These are phyloP conservation scores for Adansonia grandidieri DNA, from an alignment of 441 rosid genomes.

Conservation along the genomic window DNA sequence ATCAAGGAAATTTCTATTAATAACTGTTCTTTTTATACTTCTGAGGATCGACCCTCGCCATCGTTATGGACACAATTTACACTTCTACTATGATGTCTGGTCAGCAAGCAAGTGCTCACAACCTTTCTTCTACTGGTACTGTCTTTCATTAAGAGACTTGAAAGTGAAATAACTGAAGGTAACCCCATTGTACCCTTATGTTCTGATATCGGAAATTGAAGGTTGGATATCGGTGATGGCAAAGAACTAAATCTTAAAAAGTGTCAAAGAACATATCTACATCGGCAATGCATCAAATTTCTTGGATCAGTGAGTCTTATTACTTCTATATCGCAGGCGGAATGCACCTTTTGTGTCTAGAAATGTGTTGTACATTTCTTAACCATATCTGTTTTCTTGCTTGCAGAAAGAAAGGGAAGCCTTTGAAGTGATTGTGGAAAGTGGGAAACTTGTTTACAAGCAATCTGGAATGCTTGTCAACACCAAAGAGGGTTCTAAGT, in stretches of 20 bases:
- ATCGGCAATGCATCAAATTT: slow-evolving; percentile 67
- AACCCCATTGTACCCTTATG: neutral
- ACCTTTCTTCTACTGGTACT: slow-evolving; percentile 76
- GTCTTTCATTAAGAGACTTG: neutral
- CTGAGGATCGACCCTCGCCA: slow-evolving; percentile 70
- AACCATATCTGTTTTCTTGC: neutral
- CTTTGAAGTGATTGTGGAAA: slow-evolving; percentile 66
- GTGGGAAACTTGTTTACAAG: slow-evolving; percentile 60
- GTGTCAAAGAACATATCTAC: slow-evolving; percentile 59
- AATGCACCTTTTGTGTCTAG: neutral
- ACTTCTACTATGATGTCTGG: slow-evolving; percentile 65
- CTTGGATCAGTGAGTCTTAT: slow-evolving; percentile 72
- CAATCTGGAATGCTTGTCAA: slow-evolving; percentile 43
- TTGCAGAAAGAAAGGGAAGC: slow-evolving; percentile 76
- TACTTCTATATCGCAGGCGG: neutral
- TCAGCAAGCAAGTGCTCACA: slow-evolving; percentile 50
- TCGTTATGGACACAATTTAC: slow-evolving; percentile 74
- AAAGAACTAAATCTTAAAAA: slow-evolving; percentile 61
- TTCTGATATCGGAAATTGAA: slow-evolving; percentile 32
- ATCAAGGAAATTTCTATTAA: neutral
- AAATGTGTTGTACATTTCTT: slow-evolving; percentile 1
- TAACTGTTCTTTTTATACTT: slow-evolving; percentile 8
- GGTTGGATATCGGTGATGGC: slow-evolving; percentile 92
- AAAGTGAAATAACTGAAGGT: slow-evolving; percentile 6
- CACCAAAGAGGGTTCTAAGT: slow-evolving; percentile 61